Evolutionary conservation across 208 protist species (phyloP).

Genomic region (Crithidia expoeki): DNA sequence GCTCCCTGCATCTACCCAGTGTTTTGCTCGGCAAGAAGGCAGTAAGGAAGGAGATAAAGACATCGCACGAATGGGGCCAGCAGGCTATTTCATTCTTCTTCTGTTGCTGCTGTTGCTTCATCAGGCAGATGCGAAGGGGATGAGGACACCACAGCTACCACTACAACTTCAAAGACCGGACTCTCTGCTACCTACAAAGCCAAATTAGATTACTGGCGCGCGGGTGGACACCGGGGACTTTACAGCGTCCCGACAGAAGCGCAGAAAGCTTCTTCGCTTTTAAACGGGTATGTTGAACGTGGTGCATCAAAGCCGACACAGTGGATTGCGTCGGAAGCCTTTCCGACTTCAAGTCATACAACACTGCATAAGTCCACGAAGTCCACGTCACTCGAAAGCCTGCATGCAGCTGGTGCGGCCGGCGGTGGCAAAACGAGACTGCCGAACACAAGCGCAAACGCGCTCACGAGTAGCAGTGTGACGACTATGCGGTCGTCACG

Average conservation of each 20-base stretch:
- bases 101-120: background rate
- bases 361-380: background rate
- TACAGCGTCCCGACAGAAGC: background rate
- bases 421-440: background rate
- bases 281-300: background rate
- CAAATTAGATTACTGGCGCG: slow-evolving; percentile 14
- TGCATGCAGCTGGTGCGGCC: background rate
- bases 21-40: background rate
- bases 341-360: slow-evolving; percentile 7
- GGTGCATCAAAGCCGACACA: background rate
- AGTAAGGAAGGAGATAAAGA: too few species aligned
- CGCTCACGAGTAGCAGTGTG: slow-evolving; percentile 12
- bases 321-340: background rate
- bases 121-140: background rate
- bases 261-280: background rate
- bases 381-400: background rate
- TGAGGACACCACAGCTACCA: slow-evolving; percentile 3
- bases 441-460: background rate
- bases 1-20: background rate
- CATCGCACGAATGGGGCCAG: too few species aligned
- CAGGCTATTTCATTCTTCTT: background rate
- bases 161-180: background rate
- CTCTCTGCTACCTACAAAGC: slow-evolving; percentile 25
- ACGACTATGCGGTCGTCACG: background rate
- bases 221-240: background rate